Base-by-base conservation (phyloP, 2,329 filamentous ascomycete genomes). In the Hypoxylon sp. region DNA sequence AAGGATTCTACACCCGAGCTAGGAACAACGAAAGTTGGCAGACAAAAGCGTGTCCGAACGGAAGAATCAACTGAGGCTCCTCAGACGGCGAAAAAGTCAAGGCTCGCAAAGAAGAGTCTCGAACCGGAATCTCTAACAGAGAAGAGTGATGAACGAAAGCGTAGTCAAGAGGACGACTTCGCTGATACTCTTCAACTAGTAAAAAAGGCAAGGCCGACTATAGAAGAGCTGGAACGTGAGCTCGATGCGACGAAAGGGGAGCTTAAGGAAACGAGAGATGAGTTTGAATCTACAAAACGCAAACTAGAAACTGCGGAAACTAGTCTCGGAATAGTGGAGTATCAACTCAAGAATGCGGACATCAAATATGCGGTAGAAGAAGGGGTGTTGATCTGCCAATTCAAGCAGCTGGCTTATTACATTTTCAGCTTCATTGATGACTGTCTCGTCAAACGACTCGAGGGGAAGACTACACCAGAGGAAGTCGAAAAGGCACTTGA, bases 401-500 rank as follows among this genome's bases (percentile, higher is more conserved):
- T 42, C 17, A 8, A 1, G 2, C 29, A 39, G 7, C 6, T 58
- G n/a, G 1, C 0, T 11, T n/a, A 37, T 13, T 11, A 19, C 11
- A 17, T 58, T 17, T 7, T 1, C 27, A 17, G 1, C 6, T 39
- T 47, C 17, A 10, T 13, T n/a, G 10, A 2, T 11, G 19, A 24
- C 2, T 19, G 50, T 15, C 32, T 62, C 3, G 60, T 56, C 15
- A 8, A 31, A 0, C 81, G 19, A 0, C 76, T 66, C 0, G 10
- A 8, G 0, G 77, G 67, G 0, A 82, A 17, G 32, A 82, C 77
- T 0, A 53, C 37, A 0, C 73, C 62, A 0, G 0, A 83, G 52
- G 0, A 84, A 70, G 0, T 82, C 65, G 0, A 84, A 70, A 58
- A 62, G 47, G 29, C 11, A 31, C 5, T 53, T 11, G 15, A 54